A percentile compares a stretch with the other conserved stretches of the same genome.
phyloP scores from a whole-genome alignment of 331 rosid genomes.

The Arachis monticola region DNA sequence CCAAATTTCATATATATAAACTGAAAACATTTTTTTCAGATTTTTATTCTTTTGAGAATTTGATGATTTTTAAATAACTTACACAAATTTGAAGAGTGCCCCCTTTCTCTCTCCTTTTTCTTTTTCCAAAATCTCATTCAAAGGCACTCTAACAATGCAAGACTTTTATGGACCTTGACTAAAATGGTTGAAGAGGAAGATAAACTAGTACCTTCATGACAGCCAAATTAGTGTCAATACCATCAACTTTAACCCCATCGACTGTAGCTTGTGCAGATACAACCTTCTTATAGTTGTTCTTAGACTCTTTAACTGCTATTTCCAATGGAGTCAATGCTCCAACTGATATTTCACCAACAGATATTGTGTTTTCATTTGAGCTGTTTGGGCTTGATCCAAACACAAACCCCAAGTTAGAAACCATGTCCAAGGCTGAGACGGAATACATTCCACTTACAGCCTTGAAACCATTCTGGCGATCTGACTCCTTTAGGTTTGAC shows the following conservation, averaged over 20 bases:
- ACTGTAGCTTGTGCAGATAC: constrained; percentile 85
- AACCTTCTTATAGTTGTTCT: constrained; percentile 73
- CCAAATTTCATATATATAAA: too few species aligned
- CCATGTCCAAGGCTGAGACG: constrained; percentile 74
- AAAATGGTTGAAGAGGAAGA: constrained; percentile 17
- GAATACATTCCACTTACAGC: constrained; percentile 73
- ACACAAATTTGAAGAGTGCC: too few species aligned
- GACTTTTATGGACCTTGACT: neutral
- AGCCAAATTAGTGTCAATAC: constrained; percentile 89
- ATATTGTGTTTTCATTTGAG: constrained; percentile 60
- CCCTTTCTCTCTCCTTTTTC: too few species aligned
- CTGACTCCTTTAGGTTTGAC: constrained; percentile 56
- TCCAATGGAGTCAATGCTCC: constrained; percentile 83
- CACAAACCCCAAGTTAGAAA: constrained; percentile 76
- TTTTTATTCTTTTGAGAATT: too few species aligned
- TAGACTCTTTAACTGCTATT: constrained; percentile 77
- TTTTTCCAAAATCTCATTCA: too few species aligned
- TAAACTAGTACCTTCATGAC: constrained; percentile 80
- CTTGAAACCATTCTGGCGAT: constrained; percentile 44
- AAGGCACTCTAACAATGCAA: neutral
- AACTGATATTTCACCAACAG: constrained; percentile 91
- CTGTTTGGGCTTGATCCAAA: constrained; percentile 67
- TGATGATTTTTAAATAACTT: too few species aligned
- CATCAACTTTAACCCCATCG: constrained; percentile 95
- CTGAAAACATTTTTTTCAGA: too few species aligned